Base-by-base conservation (phyloP, 345 rosid species). In the Pugionium cornutum region DNA sequence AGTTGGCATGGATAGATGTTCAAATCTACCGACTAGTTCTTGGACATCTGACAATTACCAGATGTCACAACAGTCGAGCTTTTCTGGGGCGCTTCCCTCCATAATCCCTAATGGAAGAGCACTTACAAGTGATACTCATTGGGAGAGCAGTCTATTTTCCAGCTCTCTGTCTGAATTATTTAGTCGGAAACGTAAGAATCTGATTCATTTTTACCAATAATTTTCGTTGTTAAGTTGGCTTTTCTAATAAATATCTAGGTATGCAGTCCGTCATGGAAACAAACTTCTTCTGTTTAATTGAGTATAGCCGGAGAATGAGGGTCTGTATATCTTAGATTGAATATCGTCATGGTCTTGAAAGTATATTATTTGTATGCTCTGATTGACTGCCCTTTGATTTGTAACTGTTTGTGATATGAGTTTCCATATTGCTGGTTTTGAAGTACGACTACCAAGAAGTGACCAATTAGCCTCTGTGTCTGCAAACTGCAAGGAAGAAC, bases 121-220 rank as follows among this genome's bases (percentile, higher is more conserved):
- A 56, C 72, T 18, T 53, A 57, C 70, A 37, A 81, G 62, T 69
- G 83, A 79, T 58, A 74, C 71, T 48, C 82, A 82, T 78, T 76
- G 82, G 72, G 96, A 88, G 78, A 89, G 87, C 79, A 85, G 97
- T 75, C 83, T 92, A 58, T 92, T 92, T 77, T 92, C 98, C 33
- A 86, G 96, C 81, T 89, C 98, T 7, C 55, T 92, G 67, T 89
- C 97, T 25, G 98, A 92, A 49, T 61, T 86, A 64, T 84, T 86
- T 75, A 86, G 67, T 66, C 68, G 80, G 67, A 88, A 86, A 66
- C 58, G 98, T 88, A 83, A 80, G 90, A 58, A 34, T 53, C 70
- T n/a, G 53, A 18, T 60, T 67, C 31, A 45, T 57, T 9, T 55
- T 53, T 45, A 18, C 18, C 18, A 18, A 50, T 67, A 37, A 60